These are phyloP conservation scores for Phytophthora multivora DNA, from an alignment of 352 stramenopile species.

Conservation along the genomic window DNA sequence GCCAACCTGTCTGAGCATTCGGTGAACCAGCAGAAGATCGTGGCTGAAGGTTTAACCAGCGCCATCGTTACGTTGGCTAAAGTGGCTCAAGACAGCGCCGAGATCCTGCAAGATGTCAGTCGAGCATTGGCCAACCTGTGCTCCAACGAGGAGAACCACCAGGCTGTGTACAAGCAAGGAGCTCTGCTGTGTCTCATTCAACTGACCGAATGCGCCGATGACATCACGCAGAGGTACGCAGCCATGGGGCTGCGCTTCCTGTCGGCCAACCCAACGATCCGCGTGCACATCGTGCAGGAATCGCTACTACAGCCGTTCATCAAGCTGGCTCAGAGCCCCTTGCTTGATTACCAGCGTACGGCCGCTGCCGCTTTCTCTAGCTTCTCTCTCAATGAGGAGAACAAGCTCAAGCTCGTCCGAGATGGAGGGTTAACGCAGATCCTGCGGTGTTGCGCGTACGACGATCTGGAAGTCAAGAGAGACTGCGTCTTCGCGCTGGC, in stretches of 20 bases:
- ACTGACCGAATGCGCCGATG: slow-evolving; percentile 86
- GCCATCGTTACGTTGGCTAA: slow-evolving; percentile 82
- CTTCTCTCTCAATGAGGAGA: slow-evolving; percentile 93
- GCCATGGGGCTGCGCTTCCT: slow-evolving; percentile 96
- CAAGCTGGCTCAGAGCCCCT: slow-evolving; percentile 87
- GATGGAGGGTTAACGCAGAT: slow-evolving; percentile 91
- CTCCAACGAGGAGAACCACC: slow-evolving; percentile 95
- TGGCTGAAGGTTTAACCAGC: slow-evolving; percentile 89
- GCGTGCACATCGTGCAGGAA: slow-evolving; percentile 92
- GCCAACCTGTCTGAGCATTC: slow-evolving; percentile 94
- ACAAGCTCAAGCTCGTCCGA: slow-evolving; percentile 94
- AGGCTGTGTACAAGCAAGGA: slow-evolving; percentile 92
- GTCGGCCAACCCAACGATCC: slow-evolving; percentile 92
- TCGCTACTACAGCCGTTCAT: slow-evolving; percentile 92
- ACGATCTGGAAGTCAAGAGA: slow-evolving; percentile 92
- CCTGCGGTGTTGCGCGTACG: slow-evolving; percentile 88
- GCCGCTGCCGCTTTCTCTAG: slow-evolving; percentile 92
- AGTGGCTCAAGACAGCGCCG: slow-evolving; percentile 70
- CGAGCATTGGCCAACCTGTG: slow-evolving; percentile 93
- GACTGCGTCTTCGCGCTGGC: slow-evolving; percentile 95
- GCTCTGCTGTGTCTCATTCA: slow-evolving; percentile 90
- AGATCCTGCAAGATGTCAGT: slow-evolving; percentile 95
- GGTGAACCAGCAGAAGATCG: slow-evolving; percentile 91
- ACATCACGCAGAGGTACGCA: slow-evolving; percentile 95
- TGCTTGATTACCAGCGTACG: slow-evolving; percentile 93